Base-by-base conservation (phyloP, 352 stramenopile genomes). In the Globisporangium viniferum region DNA sequence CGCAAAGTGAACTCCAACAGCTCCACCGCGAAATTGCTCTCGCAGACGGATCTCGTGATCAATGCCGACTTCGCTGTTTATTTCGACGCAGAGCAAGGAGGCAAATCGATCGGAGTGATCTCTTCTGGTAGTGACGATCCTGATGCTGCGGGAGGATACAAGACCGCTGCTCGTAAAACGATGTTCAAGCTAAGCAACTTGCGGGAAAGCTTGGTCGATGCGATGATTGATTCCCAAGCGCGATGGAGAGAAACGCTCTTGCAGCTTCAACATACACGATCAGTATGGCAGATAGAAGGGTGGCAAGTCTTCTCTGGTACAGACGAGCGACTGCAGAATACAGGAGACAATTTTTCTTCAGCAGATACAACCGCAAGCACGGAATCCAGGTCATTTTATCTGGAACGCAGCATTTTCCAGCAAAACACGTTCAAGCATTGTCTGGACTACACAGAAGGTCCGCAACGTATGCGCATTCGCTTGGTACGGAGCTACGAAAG, bases 361-460 rank as follows among this genome's bases (percentile, higher is more conserved):
- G 27, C 10, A 18, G 36, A 36, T 15, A 27, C 44, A 24, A 20
- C 6, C 5, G 12, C 33, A 22, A n/a, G 35, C 2, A 9, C 49
- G 10, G 33, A 35, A 4, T 24, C 48, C 14, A 27, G 36, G 35
- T 10, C 66, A 20, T 72, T 72, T 20, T 72, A 67, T 29, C 22
- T 72, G 4, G 69, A 82, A n/a, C 63, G 71, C 15, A 88, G 80
- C 51, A 73, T 88, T 29, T 86, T 85, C 29, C 80, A 88, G 58
- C 73, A 73, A 3, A 83, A 67, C 33, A 62, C 54, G 24, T 64
- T 75, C 70, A 76, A 73, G 1, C 80, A 85, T 62, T 62, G 66
- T 6, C 24, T 91, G 14, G 82, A 91, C 51, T 73, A 65, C 20
- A 87, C 77, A 0, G 82, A 91, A 58, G 79, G 80, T 1, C 82